Evolutionary conservation across 1,284 basidiomycete genomes (phyloP).

Genomic region (Caloboletus inedulis): DNA sequence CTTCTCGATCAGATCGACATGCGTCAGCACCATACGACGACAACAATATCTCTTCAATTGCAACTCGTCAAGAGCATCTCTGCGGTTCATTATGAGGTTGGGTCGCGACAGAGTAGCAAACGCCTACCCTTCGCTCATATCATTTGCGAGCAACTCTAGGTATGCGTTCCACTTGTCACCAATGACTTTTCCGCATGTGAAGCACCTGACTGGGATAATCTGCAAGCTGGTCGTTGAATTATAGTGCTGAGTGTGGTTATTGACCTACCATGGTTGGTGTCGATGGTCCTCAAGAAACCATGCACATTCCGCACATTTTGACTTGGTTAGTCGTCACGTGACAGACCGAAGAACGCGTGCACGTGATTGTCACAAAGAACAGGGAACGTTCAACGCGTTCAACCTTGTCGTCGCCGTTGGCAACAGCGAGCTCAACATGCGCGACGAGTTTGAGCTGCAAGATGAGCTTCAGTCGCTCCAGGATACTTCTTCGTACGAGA

Average conservation of each 20-base stretch:
- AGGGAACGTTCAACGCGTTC: too few relatives aligned
- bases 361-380: constrained; percentile 16
- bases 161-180: constrained; percentile 92
- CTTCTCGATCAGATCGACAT: constrained; percentile 97
- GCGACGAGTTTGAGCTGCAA: constrained; percentile 43
- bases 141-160: constrained; percentile 73
- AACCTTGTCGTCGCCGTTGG: not conserved
- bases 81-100: constrained; percentile 29
- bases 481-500: constrained; percentile 42
- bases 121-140: constrained; percentile 81
- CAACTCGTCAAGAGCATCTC: constrained; percentile 89
- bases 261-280: constrained; percentile 26
- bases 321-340: constrained; percentile 12
- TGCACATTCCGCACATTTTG: too few relatives aligned
- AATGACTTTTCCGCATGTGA: constrained; percentile 91
- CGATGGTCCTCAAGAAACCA: not conserved
- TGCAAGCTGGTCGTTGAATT: constrained; percentile 28
- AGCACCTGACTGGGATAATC: constrained; percentile 87
- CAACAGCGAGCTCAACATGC: constrained; percentile 16
- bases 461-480: constrained; percentile 49
- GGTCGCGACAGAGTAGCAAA: not conserved
- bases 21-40: constrained; percentile 95
- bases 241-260: not conserved
- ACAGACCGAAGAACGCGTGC: constrained; percentile 1
- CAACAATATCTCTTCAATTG: constrained; percentile 96